These are phyloP conservation scores for Pterulicium gracile DNA, from an alignment of 1,284 basidiomycete genomes.

Conservation along the genomic window DNA sequence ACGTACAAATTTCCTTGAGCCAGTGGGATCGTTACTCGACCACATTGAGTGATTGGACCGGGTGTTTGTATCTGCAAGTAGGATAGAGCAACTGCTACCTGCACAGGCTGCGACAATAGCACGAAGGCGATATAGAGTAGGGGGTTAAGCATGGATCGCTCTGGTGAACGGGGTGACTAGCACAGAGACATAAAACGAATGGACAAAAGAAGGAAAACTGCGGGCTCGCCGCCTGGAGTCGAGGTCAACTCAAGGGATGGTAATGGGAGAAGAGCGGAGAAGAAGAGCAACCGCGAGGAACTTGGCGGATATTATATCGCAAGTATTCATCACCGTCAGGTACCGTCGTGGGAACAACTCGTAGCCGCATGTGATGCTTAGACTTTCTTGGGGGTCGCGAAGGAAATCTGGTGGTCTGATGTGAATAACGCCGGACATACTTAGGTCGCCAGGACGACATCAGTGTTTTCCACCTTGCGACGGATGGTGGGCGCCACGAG, in stretches of 20 bases:
- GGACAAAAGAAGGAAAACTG: neutral
- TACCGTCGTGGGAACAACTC: no score
- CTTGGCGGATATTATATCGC: slow-evolving; percentile 11
- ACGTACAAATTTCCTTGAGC: slow-evolving; percentile 16
- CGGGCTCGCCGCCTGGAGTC: neutral
- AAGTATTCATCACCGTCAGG: no score
- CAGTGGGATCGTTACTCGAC: slow-evolving; percentile 17
- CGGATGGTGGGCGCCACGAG: no score
- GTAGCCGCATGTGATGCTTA: no score
- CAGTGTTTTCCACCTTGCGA: no score
- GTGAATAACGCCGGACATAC: no score
- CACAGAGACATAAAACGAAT: slow-evolving; percentile 2
- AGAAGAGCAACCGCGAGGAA: slow-evolving; percentile 11
- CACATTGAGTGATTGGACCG: slow-evolving; percentile 40
- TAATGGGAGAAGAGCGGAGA: slow-evolving; percentile 10
- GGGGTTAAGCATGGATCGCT: slow-evolving; percentile 5
- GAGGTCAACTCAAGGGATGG: neutral
- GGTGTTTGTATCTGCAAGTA: slow-evolving; percentile 20
- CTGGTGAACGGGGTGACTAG: slow-evolving; percentile 1
- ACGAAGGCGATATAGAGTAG: slow-evolving; percentile 14
- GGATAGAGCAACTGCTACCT: slow-evolving; percentile 22
- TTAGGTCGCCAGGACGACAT: no score
- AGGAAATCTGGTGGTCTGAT: no score
- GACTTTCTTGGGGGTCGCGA: no score
- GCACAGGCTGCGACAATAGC: slow-evolving; percentile 17